Evolutionary conservation across 345 rosid species (phyloP), one percentile per base, ranked within the genome.

Genomic region (Eucalyptus fibrosa): DNA sequence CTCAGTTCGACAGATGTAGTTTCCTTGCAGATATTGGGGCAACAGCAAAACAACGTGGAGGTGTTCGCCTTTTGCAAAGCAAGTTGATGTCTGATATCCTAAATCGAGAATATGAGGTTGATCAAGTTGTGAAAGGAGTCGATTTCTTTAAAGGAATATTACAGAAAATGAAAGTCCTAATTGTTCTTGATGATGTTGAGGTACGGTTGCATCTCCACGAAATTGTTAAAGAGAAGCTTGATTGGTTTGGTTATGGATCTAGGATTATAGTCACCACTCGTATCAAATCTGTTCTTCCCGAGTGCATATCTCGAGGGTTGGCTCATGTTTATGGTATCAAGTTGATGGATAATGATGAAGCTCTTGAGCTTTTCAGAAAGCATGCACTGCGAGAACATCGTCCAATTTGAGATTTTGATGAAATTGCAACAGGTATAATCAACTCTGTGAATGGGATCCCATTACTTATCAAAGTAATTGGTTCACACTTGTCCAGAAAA

Each of bases 161-260:
- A 4, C 15, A 6, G 50, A 12, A 49, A 1, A 49, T 12, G 15
- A 49, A 12, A 49, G 50, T 12, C 0, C 15, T 49, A 12, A 4
- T 49, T 4, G 50, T 47, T 47, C 50, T 47, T 47, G 50, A 47
- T 12, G 50, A 12, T 47, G 50, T 47, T 5, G 50, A 47, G 12
- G 50, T 47, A 47, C 1, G 0, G 0, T 12, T 1, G 2, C 5
- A 47, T 4, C 50, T 47, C 14, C 50, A 47, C 1, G 0, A 47
- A 47, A 47, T 47, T 47, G 50, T 47, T 47, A 14, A 14, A 47
- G 1, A 47, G 50, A 47, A 47, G 50, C 50, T 47, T 47, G 50
- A 47, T 1, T 47, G 50, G 50, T 47, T 47, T 47, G 50, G 5
- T 47, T 12, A 47, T 47, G 50, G 14, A 47, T 12, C 5, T 47